A percentile compares a stretch with the other conserved stretches of the same genome.
Evolutionary conservation across 208 protist genomes (phyloP).

Genomic region (Leishmania turanica): DNA sequence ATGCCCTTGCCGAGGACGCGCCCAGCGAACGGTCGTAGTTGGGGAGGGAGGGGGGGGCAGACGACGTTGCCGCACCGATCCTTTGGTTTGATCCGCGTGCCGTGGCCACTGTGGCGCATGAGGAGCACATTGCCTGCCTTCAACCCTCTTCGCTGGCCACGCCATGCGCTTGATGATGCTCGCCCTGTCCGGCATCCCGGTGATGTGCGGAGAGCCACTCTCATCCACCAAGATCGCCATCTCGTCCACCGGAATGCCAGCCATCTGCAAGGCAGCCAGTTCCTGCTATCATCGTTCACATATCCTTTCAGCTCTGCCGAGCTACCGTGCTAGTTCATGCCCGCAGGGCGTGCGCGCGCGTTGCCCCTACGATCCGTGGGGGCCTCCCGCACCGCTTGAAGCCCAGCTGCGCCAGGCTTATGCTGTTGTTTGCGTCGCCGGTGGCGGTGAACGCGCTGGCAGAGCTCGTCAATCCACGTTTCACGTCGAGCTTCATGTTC

Average conservation of each 20-base stretch:
- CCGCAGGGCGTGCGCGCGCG: slow-evolving; percentile 60
- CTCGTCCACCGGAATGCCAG: slow-evolving; percentile 46
- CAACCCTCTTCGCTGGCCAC: slow-evolving; percentile 62
- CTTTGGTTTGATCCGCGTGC: slow-evolving; percentile 52
- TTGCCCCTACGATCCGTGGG: slow-evolving; percentile 33
- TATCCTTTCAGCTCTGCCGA: slow-evolving; percentile 62
- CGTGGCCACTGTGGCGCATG: slow-evolving; percentile 86
- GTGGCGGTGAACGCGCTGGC: slow-evolving; percentile 18
- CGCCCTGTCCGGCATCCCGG: slow-evolving; percentile 44
- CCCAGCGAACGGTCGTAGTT: not conserved
- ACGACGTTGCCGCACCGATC: slow-evolving; percentile 79
- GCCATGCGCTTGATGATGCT: slow-evolving; percentile 81
- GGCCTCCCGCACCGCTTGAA: slow-evolving; percentile 32
- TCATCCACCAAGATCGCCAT: slow-evolving; percentile 79
- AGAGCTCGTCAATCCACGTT: slow-evolving; percentile 35
- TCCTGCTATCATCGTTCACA: slow-evolving; percentile 73
- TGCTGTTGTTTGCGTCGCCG: slow-evolving; percentile 25
- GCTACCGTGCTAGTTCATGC: slow-evolving; percentile 83
- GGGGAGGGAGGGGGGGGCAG: slow-evolving; percentile 22
- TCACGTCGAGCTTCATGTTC: not conserved
- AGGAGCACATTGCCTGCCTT: slow-evolving; percentile 83
- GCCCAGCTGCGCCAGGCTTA: slow-evolving; percentile 41
- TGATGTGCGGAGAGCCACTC: slow-evolving; percentile 41
- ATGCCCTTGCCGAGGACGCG: slow-evolving; percentile 46
- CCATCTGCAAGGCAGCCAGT: slow-evolving; percentile 65